Percentiles rank a stretch among this genome's conserved stretches.
Evolutionary conservation across 2,329 filamentous ascomycete species (phyloP).

Genomic region (Exophiala sp.): DNA sequence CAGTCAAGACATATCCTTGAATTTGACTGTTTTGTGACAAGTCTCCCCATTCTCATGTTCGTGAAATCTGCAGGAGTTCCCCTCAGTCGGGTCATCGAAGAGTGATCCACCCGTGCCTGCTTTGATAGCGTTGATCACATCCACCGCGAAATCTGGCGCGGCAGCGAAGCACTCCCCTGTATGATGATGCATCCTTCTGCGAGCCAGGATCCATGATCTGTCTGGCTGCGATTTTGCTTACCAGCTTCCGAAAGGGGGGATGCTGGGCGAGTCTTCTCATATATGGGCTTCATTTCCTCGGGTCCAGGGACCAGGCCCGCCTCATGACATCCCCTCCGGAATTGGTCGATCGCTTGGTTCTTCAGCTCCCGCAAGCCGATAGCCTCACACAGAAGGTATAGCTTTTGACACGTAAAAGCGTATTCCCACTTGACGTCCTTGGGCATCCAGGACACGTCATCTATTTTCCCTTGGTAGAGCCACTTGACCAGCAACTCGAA

Average conservation of each 20-base stretch:
- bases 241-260: constrained; percentile 48
- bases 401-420: constrained; percentile 49
- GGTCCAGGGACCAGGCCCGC: constrained; percentile 50
- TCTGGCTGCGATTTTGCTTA: constrained; percentile 50
- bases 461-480: constrained; percentile 51
- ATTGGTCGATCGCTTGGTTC: constrained; percentile 51
- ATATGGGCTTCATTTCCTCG: constrained; percentile 51
- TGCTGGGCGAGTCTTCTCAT: constrained; percentile 40
- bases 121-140: constrained; percentile 49
- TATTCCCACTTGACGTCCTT: constrained; percentile 49
- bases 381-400: constrained; percentile 49
- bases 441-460: constrained; percentile 44
- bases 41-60: constrained; percentile 43
- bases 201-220: constrained; percentile 53
- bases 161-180: constrained; percentile 47
- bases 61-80: constrained; percentile 46
- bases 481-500: constrained; percentile 53
- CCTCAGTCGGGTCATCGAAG: constrained; percentile 48
- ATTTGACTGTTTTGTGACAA: constrained; percentile 30
- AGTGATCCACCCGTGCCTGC: constrained; percentile 45
- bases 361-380: constrained; percentile 48
- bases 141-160: constrained; percentile 49
- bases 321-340: constrained; percentile 46
- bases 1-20: constrained; percentile 13
- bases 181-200: constrained; percentile 45